Evolutionary conservation across 2,329 filamentous ascomycete genomes (phyloP), one percentile per base, ranked within the genome.

Genomic region (Fusarium annulatum): DNA sequence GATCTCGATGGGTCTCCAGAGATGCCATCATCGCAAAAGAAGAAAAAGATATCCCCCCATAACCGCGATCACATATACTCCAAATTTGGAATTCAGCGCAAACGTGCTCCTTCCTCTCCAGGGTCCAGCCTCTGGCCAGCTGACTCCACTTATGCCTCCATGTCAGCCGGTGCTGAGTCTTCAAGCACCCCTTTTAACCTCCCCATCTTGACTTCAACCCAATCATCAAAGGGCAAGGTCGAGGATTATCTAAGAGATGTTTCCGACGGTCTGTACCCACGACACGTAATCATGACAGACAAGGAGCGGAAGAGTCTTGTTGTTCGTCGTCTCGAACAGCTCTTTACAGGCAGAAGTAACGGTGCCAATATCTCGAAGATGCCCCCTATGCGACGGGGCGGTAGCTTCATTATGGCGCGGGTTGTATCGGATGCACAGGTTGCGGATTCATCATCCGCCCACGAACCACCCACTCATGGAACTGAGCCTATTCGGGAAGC

Each of bases 291-390:
- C 1, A 89, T 95, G 88, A 90, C 90, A 0, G 93, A 96, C 21
- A 91, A 89, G 72, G 88, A 92, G 10, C 94, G 90, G 84, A 94
- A 94, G 84, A 94, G 91, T 78, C 78, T 95, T n/a, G 91, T 96
- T 0, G 94, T 96, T 5, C 88, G 89, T 61, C 88, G 93, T 4
- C 81, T 97, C 9, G 94, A 97, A 77, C 92, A 95, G 72, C 86
- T 97, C 4, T 97, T 96, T 68, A 94, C 93, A 1, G 94, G 94
- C 6, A 93, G 91, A 77, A 85, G 87, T 26, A 81, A 80, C 10
- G 83, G 83, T 8, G 81, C 84, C 78, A 78, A 85, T 82, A 51
- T 73, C 34, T 76, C 70, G 18, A 77, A 69, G 49, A 81, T 73
- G 61, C 76, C 63, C 15, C 43, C 61, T 11, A 49, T 65, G 19